Evolutionary conservation across 345 rosid species (phyloP).

Genomic region (Gossypium mustelinum): DNA sequence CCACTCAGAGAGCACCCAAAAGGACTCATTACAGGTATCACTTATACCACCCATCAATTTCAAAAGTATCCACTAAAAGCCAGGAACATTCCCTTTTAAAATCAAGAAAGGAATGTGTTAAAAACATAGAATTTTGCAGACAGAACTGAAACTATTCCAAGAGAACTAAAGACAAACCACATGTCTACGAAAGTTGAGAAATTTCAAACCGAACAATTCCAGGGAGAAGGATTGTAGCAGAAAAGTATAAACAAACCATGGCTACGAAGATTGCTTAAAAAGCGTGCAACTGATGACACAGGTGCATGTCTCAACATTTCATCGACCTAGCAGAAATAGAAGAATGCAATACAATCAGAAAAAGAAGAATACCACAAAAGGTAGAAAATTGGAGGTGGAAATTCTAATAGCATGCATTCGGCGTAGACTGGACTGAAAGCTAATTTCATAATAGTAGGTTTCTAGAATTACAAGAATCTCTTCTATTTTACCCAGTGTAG

Average conservation of each 20-base stretch:
- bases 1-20: constrained; percentile 14
- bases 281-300: constrained; percentile 50
- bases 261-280: constrained; percentile 69
- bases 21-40: background rate
- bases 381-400: background rate
- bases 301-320: constrained; percentile 70
- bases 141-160: background rate
- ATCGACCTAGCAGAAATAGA: constrained; percentile 46
- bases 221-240: background rate
- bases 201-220: background rate
- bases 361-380: background rate
- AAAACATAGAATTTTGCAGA: background rate
- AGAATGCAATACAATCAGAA: background rate
- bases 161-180: background rate
- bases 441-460: background rate
- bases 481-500: background rate
- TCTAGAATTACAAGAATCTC: background rate
- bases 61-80: background rate
- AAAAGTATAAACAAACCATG: constrained; percentile 46
- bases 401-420: background rate
- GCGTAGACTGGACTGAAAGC: background rate
- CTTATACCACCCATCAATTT: constrained; percentile 1
- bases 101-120: background rate
- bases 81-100: background rate
- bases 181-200: background rate